Conservation (phyloP, 2,329 filamentous ascomycete species). For the Curvularia sp. region DNA sequence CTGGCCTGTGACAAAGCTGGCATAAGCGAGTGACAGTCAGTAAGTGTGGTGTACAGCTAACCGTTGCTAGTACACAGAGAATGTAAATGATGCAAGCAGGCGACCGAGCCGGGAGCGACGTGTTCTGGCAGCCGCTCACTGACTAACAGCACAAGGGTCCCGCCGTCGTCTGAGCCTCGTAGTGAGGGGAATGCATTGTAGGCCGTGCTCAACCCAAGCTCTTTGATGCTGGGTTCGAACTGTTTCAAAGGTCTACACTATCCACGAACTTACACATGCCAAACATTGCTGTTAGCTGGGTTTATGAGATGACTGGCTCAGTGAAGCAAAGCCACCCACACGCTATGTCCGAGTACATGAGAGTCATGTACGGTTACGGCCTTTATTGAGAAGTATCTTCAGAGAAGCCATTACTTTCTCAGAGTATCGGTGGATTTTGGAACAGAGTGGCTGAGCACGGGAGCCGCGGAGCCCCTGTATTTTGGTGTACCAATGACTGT, state of each 20-base stretch:
- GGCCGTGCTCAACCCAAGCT: constrained; percentile 20
- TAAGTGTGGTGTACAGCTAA: constrained; percentile 8
- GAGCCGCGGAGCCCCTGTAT: neutral
- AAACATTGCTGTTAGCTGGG: neutral
- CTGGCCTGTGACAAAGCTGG: constrained; percentile 11
- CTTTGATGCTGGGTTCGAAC: constrained; percentile 27
- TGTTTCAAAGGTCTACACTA: constrained; percentile 20
- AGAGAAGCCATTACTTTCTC: neutral
- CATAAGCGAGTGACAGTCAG: neutral
- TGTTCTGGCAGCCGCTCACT: constrained; percentile 6
- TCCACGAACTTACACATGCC: constrained; percentile 9
- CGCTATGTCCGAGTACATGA: neutral
- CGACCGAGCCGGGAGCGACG: constrained; percentile 22
- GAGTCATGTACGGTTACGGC: neutral
- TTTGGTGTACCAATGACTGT: neutral
- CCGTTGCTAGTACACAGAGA: constrained; percentile 6
- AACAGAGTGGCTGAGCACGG: neutral
- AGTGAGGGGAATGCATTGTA: constrained; percentile 13
- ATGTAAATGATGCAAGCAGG: constrained; percentile 12
- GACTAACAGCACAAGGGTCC: constrained; percentile 14
- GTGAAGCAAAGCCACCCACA: neutral
- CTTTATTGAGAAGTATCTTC: neutral
- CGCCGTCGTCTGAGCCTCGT: neutral
- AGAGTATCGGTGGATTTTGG: neutral
- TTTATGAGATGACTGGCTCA: neutral